Evolutionary conservation across 1,284 basidiomycete species (phyloP).

Genomic region (Puccinia triticina): DNA sequence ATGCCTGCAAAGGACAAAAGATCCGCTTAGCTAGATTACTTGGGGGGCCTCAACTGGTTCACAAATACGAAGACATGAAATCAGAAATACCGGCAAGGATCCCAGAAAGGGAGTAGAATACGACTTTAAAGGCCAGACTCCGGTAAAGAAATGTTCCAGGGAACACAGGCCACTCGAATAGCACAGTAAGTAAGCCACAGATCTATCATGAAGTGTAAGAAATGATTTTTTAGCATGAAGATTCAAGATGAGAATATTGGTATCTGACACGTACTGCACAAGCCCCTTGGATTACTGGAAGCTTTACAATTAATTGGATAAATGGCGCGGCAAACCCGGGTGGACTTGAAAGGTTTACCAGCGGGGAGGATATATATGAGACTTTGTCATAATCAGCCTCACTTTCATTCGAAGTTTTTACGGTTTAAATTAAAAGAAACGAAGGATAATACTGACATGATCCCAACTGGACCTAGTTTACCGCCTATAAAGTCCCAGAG

Average conservation of each 20-base stretch:
- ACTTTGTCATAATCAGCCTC: too few species aligned
- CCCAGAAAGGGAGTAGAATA: background rate
- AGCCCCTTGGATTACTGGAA: conserved; percentile 25
- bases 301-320: conserved; percentile 24
- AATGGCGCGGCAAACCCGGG: conserved; percentile 20
- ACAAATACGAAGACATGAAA: background rate
- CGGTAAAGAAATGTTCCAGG: conserved; percentile 33
- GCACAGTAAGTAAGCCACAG: conserved; percentile 14
- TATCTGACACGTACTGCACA: conserved; percentile 21
- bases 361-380: background rate
- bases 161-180: conserved; percentile 35
- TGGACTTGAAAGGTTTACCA: background rate
- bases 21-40: background rate
- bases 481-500: conserved; percentile 72
- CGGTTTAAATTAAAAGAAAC: background rate
- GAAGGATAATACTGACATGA: conserved; percentile 13
- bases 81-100: conserved; percentile 15
- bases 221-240: background rate
- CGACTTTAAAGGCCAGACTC: conserved; percentile 30
- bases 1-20: background rate
- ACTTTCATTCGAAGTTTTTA: background rate
- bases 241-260: background rate
- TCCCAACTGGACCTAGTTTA: conserved; percentile 36
- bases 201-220: background rate
- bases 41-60: background rate